Conservation (phyloP, 202 grass and related monocot genomes). For the Dendrocalamus latiflorus region DNA sequence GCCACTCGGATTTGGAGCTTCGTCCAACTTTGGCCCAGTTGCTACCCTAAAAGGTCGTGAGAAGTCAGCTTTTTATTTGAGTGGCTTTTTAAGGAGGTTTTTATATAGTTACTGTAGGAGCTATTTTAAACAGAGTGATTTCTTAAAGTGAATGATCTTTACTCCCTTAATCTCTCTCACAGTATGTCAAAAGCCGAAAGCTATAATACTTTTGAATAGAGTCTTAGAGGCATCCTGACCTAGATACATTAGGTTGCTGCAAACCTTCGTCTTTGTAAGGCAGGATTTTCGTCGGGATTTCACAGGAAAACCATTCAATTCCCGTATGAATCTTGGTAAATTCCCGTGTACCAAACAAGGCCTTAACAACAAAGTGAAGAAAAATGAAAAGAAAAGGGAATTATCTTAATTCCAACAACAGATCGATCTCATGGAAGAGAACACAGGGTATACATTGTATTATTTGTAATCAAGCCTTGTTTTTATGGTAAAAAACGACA, state of each 20-base stretch:
- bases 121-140: no score
- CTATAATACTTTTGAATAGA: no score
- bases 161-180: no score
- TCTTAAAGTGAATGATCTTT: no score
- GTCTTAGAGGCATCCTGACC: neutral
- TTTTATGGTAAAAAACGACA: no score
- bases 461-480: conserved; percentile 24
- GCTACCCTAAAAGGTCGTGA: no score
- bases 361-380: neutral
- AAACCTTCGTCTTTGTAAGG: neutral
- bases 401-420: neutral
- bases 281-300: neutral
- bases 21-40: no score
- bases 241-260: neutral
- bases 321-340: neutral
- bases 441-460: neutral
- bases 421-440: neutral
- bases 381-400: neutral
- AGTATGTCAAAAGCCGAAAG: no score
- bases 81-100: no score
- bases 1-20: neutral
- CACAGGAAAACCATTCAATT: neutral
- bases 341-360: neutral
- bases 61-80: no score
- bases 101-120: no score